phyloP scores from a whole-genome alignment of 495 filamentous ascomycete species.

The Neurospora sp. region DNA sequence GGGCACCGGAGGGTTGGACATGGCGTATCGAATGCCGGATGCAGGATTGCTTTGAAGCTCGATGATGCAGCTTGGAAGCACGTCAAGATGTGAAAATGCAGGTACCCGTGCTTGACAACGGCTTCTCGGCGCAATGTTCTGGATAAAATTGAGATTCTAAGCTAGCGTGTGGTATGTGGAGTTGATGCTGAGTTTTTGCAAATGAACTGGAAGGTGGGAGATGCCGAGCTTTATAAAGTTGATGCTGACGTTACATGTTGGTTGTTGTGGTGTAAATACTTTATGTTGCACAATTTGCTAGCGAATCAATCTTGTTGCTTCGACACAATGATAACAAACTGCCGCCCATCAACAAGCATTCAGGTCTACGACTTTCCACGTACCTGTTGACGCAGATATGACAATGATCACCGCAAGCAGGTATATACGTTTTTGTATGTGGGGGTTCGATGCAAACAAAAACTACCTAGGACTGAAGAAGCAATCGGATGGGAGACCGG shows the following conservation, averaged over 20 bases:
- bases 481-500: background rate
- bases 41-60: background rate
- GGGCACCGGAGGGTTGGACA: conserved; percentile 8
- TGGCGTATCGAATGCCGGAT: background rate
- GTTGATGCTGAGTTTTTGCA: background rate
- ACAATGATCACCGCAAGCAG: background rate
- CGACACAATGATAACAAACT: background rate
- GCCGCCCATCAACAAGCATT: background rate
- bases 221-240: background rate
- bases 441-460: background rate
- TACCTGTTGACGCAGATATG: background rate
- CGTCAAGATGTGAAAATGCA: background rate
- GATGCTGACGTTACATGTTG: background rate
- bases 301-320: background rate
- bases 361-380: background rate
- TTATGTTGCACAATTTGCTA: background rate
- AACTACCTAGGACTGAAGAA: background rate
- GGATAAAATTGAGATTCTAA: background rate
- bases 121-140: background rate
- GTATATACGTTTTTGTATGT: background rate
- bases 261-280: background rate
- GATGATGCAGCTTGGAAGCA: background rate
- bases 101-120: background rate
- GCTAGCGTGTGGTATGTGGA: background rate
- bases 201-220: background rate